Percentiles rank a stretch among this genome's conserved stretches.
These are phyloP conservation scores for Epichloe typhina DNA, from an alignment of 2,329 filamentous ascomycete genomes.

Conservation along the genomic window DNA sequence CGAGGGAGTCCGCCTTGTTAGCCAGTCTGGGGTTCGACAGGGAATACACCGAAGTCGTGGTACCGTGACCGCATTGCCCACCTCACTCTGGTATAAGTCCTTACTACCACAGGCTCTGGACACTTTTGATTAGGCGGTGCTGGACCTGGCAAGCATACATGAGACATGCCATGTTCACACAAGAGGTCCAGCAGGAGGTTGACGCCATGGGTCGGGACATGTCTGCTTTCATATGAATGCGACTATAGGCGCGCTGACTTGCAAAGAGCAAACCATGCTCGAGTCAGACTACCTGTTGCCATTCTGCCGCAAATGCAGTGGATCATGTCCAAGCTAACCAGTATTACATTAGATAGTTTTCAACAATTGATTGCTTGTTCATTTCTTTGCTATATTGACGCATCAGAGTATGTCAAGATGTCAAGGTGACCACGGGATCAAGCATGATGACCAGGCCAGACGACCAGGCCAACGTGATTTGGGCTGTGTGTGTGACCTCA, in stretches of 20 bases:
- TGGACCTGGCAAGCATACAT: background rate
- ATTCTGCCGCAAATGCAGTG: background rate
- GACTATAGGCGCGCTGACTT: background rate
- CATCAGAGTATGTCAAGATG: no score
- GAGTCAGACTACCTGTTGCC: no score
- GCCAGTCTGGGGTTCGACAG: background rate
- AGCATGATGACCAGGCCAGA: background rate
- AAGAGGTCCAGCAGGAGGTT: background rate
- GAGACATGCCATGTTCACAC: background rate
- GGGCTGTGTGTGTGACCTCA: background rate
- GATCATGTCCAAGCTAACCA: background rate
- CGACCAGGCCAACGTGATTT: background rate
- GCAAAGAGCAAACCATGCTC: background rate
- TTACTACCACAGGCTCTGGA: background rate
- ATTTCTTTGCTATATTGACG: background rate
- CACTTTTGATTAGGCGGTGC: background rate
- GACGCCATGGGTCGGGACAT: background rate
- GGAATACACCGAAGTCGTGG: background rate
- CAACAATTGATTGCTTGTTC: conserved; percentile 6
- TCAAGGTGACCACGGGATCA: background rate
- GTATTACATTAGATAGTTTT: conserved; percentile 6
- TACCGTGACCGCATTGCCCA: background rate
- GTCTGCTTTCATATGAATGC: background rate
- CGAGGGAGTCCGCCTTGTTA: conserved; percentile 1
- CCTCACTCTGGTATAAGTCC: background rate